Evolutionary conservation across 164 flowering plant species (phyloP), one percentile per base, ranked within the genome.

Genomic region (Liriodendron chinense): DNA sequence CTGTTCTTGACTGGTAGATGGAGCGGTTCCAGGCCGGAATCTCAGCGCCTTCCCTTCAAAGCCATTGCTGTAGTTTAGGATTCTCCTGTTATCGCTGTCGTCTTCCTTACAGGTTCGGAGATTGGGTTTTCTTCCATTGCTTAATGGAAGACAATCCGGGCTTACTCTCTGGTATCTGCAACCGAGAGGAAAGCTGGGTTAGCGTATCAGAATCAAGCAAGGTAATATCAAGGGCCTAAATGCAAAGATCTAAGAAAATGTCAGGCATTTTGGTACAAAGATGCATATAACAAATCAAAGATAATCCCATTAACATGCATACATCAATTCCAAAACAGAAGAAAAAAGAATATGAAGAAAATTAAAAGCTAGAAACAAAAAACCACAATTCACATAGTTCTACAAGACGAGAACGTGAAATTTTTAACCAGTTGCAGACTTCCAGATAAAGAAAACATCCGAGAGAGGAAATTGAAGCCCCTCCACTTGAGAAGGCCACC

Each of bases 161-260:
- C 83, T 83, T 22, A 80, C 68, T 75, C 82, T 75, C 80, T 82
- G 85, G 80, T 80, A 82, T 78, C 85, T 82, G 80, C 21, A 72
- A 65, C 76, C 57, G 12, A 57, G 6, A 74, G 53, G 24, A 6
- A 24, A 76, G 70, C 48, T 43, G 6, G 48, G 34, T 71, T 2
- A 56, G 64, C 43, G 24, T 28, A 53, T 14, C 68, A 65, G 14
- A 7, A 9, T 12, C n/a, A 16, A 64, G 24, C 12, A 64, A 64
- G 22, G 22, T 64, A 22, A 12, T 24, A 21, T 23, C 34, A 23
- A 23, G 22, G 67, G 25, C 9, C 13, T 64, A 9, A 64, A 24
- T 14, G 22, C 25, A 64, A 64, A 64, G 67, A 64, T 23, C 20
- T n/a, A 13, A 9, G 6, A 21, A 64, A 64, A 24, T 64, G 14